Evolutionary conservation across 176 grass and related monocot species (phyloP).

Genomic region (Triticum aestivum): DNA sequence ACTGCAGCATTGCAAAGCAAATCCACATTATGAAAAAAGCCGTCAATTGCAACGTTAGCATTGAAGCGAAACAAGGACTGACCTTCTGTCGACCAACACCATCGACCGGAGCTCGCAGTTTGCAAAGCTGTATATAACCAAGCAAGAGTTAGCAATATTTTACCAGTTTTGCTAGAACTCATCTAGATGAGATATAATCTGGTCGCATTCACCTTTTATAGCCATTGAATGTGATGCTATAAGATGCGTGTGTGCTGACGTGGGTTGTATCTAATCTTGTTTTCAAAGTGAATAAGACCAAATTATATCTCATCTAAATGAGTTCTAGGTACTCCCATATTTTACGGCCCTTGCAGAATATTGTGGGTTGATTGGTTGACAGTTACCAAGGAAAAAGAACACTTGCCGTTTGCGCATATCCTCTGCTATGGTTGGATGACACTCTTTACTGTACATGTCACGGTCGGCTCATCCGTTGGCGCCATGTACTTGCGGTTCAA

Average conservation of each 20-base stretch:
- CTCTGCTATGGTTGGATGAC: conserved; percentile 59
- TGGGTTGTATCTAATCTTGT: too few relatives aligned
- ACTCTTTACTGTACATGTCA: conserved; percentile 61
- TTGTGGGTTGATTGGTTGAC: background rate
- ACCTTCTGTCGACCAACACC: conserved; percentile 88
- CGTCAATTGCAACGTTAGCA: background rate
- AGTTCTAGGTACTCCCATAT: too few relatives aligned
- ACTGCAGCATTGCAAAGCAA: conserved; percentile 31
- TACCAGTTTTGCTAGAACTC: too few relatives aligned
- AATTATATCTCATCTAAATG: too few relatives aligned
- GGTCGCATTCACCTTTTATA: too few relatives aligned
- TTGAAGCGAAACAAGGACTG: background rate
- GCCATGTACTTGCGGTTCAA: too few relatives aligned
- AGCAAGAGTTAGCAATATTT: conserved; percentile 26
- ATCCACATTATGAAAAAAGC: background rate
- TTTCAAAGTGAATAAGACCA: too few relatives aligned
- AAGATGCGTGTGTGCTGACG: too few relatives aligned
- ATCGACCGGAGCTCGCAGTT: conserved; percentile 88
- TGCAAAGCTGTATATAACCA: conserved; percentile 53
- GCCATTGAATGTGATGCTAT: too few relatives aligned
- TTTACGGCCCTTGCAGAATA: background rate
- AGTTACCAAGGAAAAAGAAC: background rate
- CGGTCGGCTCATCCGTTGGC: too few relatives aligned
- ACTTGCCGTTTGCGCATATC: conserved; percentile 71
- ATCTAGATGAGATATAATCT: too few relatives aligned